Evolutionary conservation across 768 basidiomycete genomes (phyloP).

Genomic region (Gautieria morchelliformis): DNA sequence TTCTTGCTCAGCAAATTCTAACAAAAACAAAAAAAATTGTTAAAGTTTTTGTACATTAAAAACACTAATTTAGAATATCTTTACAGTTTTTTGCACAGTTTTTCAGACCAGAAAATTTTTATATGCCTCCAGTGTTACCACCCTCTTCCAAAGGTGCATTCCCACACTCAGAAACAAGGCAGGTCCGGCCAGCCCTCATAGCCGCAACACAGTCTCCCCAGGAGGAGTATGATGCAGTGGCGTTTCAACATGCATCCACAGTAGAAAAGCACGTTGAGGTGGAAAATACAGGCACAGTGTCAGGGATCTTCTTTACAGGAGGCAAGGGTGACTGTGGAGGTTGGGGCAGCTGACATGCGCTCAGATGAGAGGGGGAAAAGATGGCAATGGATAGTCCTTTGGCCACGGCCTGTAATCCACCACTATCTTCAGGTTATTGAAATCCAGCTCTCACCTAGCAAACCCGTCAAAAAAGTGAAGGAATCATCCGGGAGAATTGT

Average conservation of each 20-base stretch:
- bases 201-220: conserved; percentile 55
- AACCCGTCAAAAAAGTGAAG: neutral
- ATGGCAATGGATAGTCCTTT: conserved; percentile 3
- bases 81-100: too few species aligned
- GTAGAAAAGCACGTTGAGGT: conserved; percentile 55
- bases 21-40: too few species aligned
- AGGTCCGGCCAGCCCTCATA: conserved; percentile 46
- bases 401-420: neutral
- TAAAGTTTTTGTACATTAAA: too few species aligned
- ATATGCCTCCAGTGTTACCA: too few species aligned
- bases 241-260: conserved; percentile 44
- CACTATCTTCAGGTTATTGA: neutral
- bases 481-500: neutral
- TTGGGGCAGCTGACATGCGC: conserved; percentile 17
- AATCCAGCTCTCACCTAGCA: neutral
- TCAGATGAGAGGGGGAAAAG: conserved; percentile 36
- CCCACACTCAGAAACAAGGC: conserved; percentile 51
- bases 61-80: too few species aligned
- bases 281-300: conserved; percentile 41
- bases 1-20: too few species aligned
- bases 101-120: too few species aligned
- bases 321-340: conserved; percentile 42
- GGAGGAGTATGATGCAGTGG: conserved; percentile 60
- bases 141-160: conserved; percentile 36
- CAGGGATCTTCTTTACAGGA: conserved; percentile 29